Percentiles rank a stretch among this genome's conserved stretches.
These are phyloP conservation scores for Cordyceps javanica DNA, from an alignment of 2,329 filamentous ascomycete genomes.

Conservation along the genomic window DNA sequence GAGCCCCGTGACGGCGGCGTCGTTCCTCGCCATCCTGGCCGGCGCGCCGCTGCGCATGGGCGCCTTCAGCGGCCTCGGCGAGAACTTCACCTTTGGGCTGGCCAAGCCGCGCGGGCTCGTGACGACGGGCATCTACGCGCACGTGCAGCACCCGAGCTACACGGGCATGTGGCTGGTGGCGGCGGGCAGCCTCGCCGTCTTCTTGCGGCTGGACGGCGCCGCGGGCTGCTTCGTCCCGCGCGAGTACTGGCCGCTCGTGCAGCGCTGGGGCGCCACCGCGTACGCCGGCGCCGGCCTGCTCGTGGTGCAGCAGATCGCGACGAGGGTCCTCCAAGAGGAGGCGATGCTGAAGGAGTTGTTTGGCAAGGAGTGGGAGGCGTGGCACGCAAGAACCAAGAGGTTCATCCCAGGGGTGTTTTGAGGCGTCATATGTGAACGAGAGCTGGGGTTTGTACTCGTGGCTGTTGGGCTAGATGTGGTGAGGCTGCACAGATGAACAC, in stretches of 20 bases:
- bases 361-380: conserved; percentile 10
- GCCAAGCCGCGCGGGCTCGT: conserved; percentile 38
- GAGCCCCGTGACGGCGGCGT: neutral
- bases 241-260: neutral
- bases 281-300: neutral
- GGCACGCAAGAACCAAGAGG: conserved; percentile 2
- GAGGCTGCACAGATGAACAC: neutral
- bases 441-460: neutral
- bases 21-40: conserved; percentile 18
- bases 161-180: conserved; percentile 34
- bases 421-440: neutral
- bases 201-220: conserved; percentile 22
- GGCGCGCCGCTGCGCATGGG: conserved; percentile 27
- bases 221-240: neutral
- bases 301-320: neutral
- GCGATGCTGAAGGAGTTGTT: conserved; percentile 10
- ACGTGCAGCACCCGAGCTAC: conserved; percentile 49
- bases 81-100: conserved; percentile 48
- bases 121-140: conserved; percentile 41
- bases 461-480: neutral
- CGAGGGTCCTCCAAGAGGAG: conserved; percentile 4
- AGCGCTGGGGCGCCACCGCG: neutral
- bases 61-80: conserved; percentile 40
- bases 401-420: conserved; percentile 2
- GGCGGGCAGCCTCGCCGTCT: conserved; percentile 24